Evolutionary conservation across 164 flowering plant genomes (phyloP).

Genomic region (Chloranthus sessilifolius): DNA sequence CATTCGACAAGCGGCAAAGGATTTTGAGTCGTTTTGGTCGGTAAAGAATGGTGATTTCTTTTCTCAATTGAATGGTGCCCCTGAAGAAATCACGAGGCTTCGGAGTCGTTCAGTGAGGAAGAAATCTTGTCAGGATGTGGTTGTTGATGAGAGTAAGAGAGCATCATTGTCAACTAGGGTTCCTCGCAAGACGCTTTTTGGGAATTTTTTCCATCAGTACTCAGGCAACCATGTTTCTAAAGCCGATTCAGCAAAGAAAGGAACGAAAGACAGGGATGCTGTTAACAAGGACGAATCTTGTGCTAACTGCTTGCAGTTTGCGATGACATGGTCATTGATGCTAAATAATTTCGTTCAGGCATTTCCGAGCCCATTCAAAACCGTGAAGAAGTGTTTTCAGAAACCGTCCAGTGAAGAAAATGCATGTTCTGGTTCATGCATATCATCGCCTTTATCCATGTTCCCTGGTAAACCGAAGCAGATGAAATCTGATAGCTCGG

Average conservation of each 20-base stretch:
- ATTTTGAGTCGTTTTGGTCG: slow-evolving; percentile 49
- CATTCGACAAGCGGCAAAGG: slow-evolving; percentile 59
- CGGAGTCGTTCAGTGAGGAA: slow-evolving; percentile 28
- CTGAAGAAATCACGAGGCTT: slow-evolving; percentile 8
- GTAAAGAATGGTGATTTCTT: slow-evolving; percentile 11
- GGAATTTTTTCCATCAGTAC: slow-evolving; percentile 36
- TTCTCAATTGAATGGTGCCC: slow-evolving; percentile 12
- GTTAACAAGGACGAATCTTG: slow-evolving; percentile 42
- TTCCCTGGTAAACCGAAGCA: slow-evolving; percentile 22
- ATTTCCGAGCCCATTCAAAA: slow-evolving; percentile 49
- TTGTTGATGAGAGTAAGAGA: slow-evolving; percentile 37
- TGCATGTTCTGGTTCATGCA: slow-evolving; percentile 1
- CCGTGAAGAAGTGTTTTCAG: slow-evolving; percentile 45
- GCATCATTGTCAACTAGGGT: slow-evolving; percentile 39
- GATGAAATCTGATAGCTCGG: slow-evolving; percentile 16
- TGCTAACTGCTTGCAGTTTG: slow-evolving; percentile 68
- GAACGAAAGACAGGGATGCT: slow-evolving; percentile 25
- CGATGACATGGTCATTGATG: slow-evolving; percentile 60
- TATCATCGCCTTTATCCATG: slow-evolving; percentile 1
- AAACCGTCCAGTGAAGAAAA: slow-evolving; percentile 32
- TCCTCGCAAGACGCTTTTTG: slow-evolving; percentile 48
- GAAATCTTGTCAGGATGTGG: slow-evolving; percentile 27
- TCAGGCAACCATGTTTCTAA: slow-evolving; percentile 18
- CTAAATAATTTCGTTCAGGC: slow-evolving; percentile 51
- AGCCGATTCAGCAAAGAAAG: slow-evolving; percentile 23